Percentiles rank a stretch among this genome's conserved stretches.
These are phyloP conservation scores for Globisporangium abappressorium DNA, from an alignment of 352 stramenopile species.

Conservation along the genomic window DNA sequence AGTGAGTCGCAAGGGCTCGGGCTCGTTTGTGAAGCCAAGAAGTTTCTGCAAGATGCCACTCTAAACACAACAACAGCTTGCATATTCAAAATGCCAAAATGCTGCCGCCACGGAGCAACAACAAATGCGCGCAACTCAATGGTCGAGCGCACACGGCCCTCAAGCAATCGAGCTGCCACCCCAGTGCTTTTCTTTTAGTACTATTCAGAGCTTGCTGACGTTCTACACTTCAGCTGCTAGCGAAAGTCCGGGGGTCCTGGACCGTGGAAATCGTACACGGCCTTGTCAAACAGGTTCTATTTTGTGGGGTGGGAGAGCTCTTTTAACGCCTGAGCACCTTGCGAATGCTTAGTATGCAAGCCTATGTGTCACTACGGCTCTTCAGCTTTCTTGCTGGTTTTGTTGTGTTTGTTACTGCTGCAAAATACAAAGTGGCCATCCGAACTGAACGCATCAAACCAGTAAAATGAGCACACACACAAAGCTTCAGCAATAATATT, in stretches of 20 bases:
- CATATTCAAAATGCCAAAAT: too few species aligned
- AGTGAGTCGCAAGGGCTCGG: too few species aligned
- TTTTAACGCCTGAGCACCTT: too few species aligned
- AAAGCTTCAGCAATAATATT: background rate
- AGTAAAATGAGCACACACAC: background rate
- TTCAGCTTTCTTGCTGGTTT: background rate
- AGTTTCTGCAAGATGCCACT: too few species aligned
- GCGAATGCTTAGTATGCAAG: background rate
- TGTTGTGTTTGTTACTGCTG: background rate
- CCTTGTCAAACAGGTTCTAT: background rate
- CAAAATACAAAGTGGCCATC: background rate
- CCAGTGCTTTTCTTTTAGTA: too few species aligned
- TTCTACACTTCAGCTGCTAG: background rate
- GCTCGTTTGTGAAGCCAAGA: too few species aligned
- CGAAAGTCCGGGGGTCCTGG: background rate
- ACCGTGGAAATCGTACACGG: background rate
- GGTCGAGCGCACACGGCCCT: too few species aligned
- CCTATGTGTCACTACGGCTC: background rate
- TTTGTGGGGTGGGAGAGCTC: background rate
- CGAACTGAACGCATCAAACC: background rate
- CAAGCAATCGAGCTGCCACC: too few species aligned
- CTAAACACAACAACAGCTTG: too few species aligned
- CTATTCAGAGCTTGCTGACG: too few species aligned
- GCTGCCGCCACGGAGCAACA: too few species aligned
- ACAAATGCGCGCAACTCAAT: too few species aligned